phyloP scores from a whole-genome alignment of 805 yeast genomes.

The Starmerella vaccinii region DNA sequence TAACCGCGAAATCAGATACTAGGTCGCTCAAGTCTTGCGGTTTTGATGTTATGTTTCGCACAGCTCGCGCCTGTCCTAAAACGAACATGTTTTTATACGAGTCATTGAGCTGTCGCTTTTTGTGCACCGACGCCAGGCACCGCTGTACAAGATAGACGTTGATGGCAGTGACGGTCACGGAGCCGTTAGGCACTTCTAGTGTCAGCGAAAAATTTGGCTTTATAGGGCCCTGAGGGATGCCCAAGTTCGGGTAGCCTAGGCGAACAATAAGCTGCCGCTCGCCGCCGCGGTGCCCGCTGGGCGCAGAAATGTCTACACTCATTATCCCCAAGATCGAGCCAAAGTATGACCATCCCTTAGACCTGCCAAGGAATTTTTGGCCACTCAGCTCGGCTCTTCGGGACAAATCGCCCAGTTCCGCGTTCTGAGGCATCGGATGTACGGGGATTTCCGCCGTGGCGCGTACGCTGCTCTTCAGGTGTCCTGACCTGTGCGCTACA shows the following conservation, averaged over 20 bases:
- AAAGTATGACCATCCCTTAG: not conserved
- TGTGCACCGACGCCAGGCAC: not conserved
- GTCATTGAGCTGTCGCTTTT: not conserved
- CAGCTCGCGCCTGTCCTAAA: not conserved
- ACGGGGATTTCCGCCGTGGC: conserved; percentile 1
- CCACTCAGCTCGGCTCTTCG: conserved; percentile 4
- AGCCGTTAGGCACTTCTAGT: not conserved
- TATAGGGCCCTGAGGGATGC: conserved; percentile 6
- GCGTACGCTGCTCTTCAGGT: conserved; percentile 6
- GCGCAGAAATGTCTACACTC: not conserved
- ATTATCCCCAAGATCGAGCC: not conserved
- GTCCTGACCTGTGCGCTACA: conserved; percentile 7
- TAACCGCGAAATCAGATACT: not conserved
- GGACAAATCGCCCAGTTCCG: not conserved
- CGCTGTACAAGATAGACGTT: not conserved
- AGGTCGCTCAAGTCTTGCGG: not conserved
- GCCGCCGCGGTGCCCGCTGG: not conserved
- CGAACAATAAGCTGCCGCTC: not conserved
- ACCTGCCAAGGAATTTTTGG: not conserved
- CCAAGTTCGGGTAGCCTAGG: not conserved
- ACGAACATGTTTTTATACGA: not conserved
- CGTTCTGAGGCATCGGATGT: not conserved
- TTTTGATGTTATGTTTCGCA: not conserved
- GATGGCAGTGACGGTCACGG: not conserved
- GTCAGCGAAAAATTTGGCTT: not conserved